These are phyloP conservation scores for Aspergillus oerlinghausenensis DNA, from an alignment of 2,329 filamentous ascomycete species.

Conservation along the genomic window DNA sequence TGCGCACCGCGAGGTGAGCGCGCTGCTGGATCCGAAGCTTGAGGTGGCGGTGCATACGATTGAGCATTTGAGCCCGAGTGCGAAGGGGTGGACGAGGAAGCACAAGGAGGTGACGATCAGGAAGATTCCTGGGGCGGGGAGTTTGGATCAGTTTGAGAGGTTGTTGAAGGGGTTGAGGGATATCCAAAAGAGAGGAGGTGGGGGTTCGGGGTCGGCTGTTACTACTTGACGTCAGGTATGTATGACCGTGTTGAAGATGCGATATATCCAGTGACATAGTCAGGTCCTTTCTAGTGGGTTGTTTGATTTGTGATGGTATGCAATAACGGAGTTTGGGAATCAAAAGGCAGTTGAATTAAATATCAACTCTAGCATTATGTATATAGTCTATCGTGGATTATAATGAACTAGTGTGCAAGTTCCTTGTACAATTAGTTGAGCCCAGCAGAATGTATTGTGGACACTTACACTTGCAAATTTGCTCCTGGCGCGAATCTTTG, in stretches of 20 bases:
- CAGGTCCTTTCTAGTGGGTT: not conserved
- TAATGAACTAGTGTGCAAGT: not conserved
- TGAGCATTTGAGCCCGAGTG: conserved; percentile 15
- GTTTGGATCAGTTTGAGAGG: conserved; percentile 3
- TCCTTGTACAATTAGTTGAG: not conserved
- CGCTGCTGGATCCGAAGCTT: conserved; percentile 15
- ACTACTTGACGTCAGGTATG: not conserved
- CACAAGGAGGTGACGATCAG: conserved; percentile 13
- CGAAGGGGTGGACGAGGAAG: conserved; percentile 23
- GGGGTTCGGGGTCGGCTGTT: not conserved
- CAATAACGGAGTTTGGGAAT: not conserved
- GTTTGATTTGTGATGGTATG: not conserved
- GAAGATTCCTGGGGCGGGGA: conserved; percentile 4
- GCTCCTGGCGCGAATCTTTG: conserved; percentile 68
- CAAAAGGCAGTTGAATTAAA: not conserved
- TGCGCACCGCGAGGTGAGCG: conserved; percentile 19
- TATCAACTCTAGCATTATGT: not conserved
- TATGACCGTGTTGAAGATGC: not conserved
- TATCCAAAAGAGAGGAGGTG: not conserved
- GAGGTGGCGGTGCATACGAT: conserved; percentile 11
- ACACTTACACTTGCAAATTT: conserved; percentile 63
- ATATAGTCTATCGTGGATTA: not conserved
- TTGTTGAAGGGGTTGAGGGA: conserved; percentile 9
- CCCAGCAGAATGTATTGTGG: not conserved
- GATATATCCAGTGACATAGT: not conserved